Evolutionary conservation across 2,329 filamentous ascomycete genomes (phyloP), one percentile per base, ranked within the genome.

Genomic region (Phialocephala sp.): DNA sequence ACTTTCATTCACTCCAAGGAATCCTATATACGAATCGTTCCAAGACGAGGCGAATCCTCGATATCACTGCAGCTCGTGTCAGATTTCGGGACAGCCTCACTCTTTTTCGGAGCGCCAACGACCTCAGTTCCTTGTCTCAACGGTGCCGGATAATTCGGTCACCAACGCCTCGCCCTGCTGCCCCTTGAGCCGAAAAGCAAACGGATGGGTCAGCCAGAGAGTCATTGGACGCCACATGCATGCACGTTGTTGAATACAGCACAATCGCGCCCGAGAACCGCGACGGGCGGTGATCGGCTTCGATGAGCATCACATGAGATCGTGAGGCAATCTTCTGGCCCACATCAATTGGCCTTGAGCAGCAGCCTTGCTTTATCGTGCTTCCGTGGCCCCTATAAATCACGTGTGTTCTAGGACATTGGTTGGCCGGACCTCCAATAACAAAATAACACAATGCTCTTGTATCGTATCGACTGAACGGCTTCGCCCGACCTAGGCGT

Each of bases 401-500:
- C 22, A 54, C 50, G 50, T 54, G 50, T 14, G 24, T 18, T 54
- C 24, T 24, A 54, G 50, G 50, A 24, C 43, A 47, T 54, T 54
- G 24, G 24, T 54, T 27, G 22, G 15, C 11, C 3, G 14, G 8
- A 54, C 50, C 50, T 32, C 50, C 50, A 54, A 54, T 54, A 35
- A 54, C 12, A 27, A 54, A 54, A 54, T 32, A 32, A 54, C 50
- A 54, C 50, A 32, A 14, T 18, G 3, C 12, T 27, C 50, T 54
- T 12, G 22, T 12, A 27, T 14, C 50, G 50, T 54, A 54, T 54
- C 50, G 27, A 32, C 2, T 18, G 50, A 35, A 54, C 22, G 5
- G n/a, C 50, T 50, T 54, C 50, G 50, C 50, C 50, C 50, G 27
- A n/a, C 24, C 50, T 15, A 54, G 50, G 50, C 50, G 50, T 54